Base-by-base conservation (phyloP, 352 stramenopile genomes). In the Globisporangium paroecandrum region DNA sequence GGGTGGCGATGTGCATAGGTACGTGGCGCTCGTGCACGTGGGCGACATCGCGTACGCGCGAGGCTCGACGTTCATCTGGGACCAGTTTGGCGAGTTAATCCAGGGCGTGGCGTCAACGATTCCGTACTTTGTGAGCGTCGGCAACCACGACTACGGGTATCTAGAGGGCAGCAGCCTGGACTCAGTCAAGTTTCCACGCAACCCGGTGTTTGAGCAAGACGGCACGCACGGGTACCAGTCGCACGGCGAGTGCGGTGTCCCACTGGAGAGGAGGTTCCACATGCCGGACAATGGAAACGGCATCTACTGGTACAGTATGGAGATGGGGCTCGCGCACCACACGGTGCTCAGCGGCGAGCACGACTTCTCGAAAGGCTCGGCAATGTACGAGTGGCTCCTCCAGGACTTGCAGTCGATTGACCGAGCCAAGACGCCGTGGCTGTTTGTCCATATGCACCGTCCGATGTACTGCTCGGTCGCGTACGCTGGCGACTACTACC, bases 201-300 rank as follows among this genome's bases (percentile, higher is more conserved):
- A 81, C 55, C 47, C 51, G 25, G 60, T 75, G 47, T 76, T 87
- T 64, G 73, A 83, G 36, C 64, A 71, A 22, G 63, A 77, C 0
- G 70, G 66, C 13, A 77, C 66, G 10, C 68, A 72, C 20, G 79
- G 75, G 7, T 74, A 82, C 38, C 72, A 95, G 56, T 83, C 74
- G 20, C 77, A 79, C 36, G 91, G 91, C 4, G 91, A 97, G 74
- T 97, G 91, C 73, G 89, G 91, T 38, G 81, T 97, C 22, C 84
- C 90, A 0, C 82, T 79, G 10, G 69, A 79, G 12, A 84, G 81
- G 51, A 78, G 86, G 43, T 96, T 96, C 79, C 74, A 81, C 63
- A 94, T 94, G 83, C 85, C 82, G 0, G 76, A 79, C 25, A 80
- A 84, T 47, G 75, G 77, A 46, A 87, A 85, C 47, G 63, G 69